Base-by-base conservation (phyloP, 202 grass and related monocot species). In the Zizania palustris region DNA sequence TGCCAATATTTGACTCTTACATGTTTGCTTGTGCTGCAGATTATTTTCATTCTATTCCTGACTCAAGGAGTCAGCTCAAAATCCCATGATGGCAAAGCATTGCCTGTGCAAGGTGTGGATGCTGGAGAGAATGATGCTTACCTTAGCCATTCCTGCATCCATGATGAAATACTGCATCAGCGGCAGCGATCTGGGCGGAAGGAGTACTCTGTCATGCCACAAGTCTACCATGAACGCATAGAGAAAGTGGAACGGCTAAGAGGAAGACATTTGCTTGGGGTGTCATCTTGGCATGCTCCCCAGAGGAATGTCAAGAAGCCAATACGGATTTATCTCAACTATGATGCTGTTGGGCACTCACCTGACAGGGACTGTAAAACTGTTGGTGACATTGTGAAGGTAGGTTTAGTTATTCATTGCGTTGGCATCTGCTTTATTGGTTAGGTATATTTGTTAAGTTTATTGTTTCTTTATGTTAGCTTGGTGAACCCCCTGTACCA, bases 241-340 rank as follows among this genome's bases (percentile, higher is more conserved):
- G 42, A 58, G 33, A 78, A 75, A 69, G 67, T 12, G n/a, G 66
- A 90, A 20, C 80, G 49, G 22, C 51, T 35, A 38, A 81, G 63
- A 71, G 89, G 96, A 62, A 90, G 96, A 4, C 73, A 91, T 35
- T 73, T 99, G 80, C 50, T 99, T 72, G 71, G 73, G n/a, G 1
- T 89, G 75, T 73, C 87, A 16, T 76, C 85, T 65, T 71, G 81
- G 73, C 71, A 2, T 57, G 16, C 69, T 68, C 43, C 80, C 1
- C 67, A 85, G 41, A 85, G 59, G 34, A 90, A 88, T 81, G 80
- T 67, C 48, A 93, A 83, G 69, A 77, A 93, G 46, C 92, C 96
- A 5, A 99, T 99, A 55, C 84, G 96, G 37, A 99, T 99, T 87
- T 99, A 95, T 73, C 86, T 99, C 75, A 99, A 99, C 79, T 99